Evolutionary conservation across 345 rosid species (phyloP).

Genomic region (Salix udensis): DNA sequence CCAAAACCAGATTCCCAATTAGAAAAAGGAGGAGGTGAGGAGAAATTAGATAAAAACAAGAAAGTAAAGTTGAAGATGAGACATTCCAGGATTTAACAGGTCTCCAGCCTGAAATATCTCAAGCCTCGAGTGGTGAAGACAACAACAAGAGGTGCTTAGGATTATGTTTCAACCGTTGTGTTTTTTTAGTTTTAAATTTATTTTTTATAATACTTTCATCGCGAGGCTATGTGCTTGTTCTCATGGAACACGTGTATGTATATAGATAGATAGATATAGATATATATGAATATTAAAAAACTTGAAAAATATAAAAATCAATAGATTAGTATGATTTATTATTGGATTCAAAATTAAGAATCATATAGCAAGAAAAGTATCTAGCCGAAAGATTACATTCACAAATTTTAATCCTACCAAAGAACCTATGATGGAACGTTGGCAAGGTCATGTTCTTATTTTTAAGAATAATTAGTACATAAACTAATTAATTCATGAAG

Average conservation of each 20-base stretch:
- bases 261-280: no score
- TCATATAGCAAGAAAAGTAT: no score
- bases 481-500: neutral
- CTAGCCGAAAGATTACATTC: neutral
- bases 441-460: neutral
- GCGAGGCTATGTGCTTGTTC: no score
- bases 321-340: no score
- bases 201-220: no score
- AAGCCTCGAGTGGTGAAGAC: neutral
- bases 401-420: no score
- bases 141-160: no score
- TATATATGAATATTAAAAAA: no score
- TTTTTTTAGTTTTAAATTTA: no score
- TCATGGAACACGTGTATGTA: no score
- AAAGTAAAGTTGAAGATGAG: neutral
- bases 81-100: neutral
- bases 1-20: conserved; percentile 11
- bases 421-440: neutral
- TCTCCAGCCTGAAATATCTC: neutral
- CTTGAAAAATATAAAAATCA: no score
- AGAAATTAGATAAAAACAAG: neutral
- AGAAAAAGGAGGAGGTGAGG: neutral
- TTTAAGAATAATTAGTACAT: neutral
- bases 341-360: neutral
- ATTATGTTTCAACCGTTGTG: no score